These are phyloP conservation scores for Knufia petricola DNA, from an alignment of 2,329 filamentous ascomycete genomes.

Conservation along the genomic window DNA sequence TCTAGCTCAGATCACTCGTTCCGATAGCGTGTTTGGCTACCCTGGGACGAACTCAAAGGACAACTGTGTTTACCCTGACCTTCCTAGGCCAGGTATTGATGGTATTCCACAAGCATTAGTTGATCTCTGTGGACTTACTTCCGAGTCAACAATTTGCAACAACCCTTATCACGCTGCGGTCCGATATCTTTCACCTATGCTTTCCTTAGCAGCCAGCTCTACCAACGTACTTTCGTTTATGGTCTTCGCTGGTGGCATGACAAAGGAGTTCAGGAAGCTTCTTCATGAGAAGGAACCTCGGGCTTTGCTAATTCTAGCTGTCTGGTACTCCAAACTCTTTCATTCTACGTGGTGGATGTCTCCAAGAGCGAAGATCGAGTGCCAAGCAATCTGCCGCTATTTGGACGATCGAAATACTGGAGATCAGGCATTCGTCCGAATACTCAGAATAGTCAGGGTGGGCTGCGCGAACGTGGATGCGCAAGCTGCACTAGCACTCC, in stretches of 20 bases:
- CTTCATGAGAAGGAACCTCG: conserved; percentile 19
- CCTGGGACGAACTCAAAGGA: background rate
- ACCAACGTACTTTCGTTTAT: conserved; percentile 39
- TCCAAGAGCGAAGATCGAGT: conserved; percentile 39
- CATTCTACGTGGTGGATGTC: conserved; percentile 40
- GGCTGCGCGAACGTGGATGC: background rate
- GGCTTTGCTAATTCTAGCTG: conserved; percentile 47
- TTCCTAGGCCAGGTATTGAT: conserved; percentile 24
- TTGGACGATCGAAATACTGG: background rate
- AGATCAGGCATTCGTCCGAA: background rate
- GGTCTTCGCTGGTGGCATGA: conserved; percentile 39
- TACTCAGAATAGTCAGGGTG: background rate
- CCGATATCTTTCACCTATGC: conserved; percentile 28
- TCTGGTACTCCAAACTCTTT: conserved; percentile 46
- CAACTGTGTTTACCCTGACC: conserved; percentile 3
- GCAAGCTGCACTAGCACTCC: too few relatives aligned
- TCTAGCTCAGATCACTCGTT: conserved; percentile 40
- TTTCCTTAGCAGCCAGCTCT: conserved; percentile 29
- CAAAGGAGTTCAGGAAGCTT: conserved; percentile 23
- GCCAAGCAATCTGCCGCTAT: conserved; percentile 39
- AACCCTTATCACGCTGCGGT: conserved; percentile 32
- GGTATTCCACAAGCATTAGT: conserved; percentile 27
- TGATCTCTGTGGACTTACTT: conserved; percentile 28
- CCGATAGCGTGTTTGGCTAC: conserved; percentile 35
- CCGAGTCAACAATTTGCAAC: conserved; percentile 10